phyloP scores from a whole-genome alignment of 2,329 filamentous ascomycete genomes.

The Talaromyces atroroseus region DNA sequence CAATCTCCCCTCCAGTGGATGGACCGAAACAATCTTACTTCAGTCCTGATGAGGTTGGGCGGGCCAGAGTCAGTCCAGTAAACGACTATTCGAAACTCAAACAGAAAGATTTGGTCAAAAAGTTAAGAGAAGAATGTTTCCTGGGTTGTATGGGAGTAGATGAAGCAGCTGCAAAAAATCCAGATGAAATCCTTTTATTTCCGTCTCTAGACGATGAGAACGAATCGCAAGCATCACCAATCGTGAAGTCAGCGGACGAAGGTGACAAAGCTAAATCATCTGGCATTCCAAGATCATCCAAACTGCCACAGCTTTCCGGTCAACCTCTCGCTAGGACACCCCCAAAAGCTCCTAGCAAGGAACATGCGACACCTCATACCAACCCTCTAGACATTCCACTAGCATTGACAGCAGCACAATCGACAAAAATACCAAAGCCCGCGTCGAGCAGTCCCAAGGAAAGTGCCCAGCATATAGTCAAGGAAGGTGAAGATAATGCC shows the following conservation, averaged over 20 bases:
- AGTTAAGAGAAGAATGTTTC: slow-evolving; percentile 33
- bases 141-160: slow-evolving; percentile 38
- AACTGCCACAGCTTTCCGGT: not conserved
- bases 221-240: slow-evolving; percentile 18
- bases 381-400: not conserved
- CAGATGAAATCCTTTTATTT: slow-evolving; percentile 35
- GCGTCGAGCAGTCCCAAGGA: slow-evolving; percentile 17
- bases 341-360: not conserved
- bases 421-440: slow-evolving; percentile 10
- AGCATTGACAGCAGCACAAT: slow-evolving; percentile 3
- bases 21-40: slow-evolving; percentile 25
- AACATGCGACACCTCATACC: not conserved
- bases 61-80: slow-evolving; percentile 31
- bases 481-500: slow-evolving; percentile 25
- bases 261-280: slow-evolving; percentile 11
- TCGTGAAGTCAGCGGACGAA: slow-evolving; percentile 20
- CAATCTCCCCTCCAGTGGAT: slow-evolving; percentile 11
- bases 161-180: slow-evolving; percentile 28
- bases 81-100: slow-evolving; percentile 27
- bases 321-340: not conserved
- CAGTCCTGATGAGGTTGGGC: slow-evolving; percentile 35
- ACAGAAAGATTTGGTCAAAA: slow-evolving; percentile 18
- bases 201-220: slow-evolving; percentile 22
- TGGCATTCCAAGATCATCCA: not conserved
- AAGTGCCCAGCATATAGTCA: slow-evolving; percentile 16